These are phyloP conservation scores for Cercis canadensis DNA, from an alignment of 306 rosid species.

Conservation along the genomic window DNA sequence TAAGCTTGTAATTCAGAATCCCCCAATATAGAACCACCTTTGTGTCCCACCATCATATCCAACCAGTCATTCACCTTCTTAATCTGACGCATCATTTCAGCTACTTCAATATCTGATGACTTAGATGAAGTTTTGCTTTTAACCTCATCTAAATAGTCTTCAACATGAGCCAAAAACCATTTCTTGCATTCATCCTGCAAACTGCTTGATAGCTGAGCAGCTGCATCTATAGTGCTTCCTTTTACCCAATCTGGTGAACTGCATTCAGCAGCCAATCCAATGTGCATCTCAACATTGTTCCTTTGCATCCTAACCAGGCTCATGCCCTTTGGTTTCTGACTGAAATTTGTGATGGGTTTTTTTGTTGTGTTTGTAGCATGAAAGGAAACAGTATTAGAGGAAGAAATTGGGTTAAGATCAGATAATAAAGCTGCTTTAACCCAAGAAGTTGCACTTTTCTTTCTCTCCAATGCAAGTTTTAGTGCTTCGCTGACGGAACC, in stretches of 20 bases:
- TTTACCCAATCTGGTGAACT: background rate
- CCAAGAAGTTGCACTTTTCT: slow-evolving; percentile 46
- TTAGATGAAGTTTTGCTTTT: slow-evolving; percentile 16
- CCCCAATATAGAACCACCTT: slow-evolving; percentile 10
- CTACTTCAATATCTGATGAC: slow-evolving; percentile 10
- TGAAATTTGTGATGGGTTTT: slow-evolving; percentile 12
- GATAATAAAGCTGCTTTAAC: slow-evolving; percentile 42
- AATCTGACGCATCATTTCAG: slow-evolving; percentile 39
- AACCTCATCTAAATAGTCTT: slow-evolving; percentile 45
- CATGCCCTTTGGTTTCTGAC: slow-evolving; percentile 27
- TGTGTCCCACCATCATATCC: no score
- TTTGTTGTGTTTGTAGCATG: slow-evolving; percentile 3
- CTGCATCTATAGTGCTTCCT: slow-evolving; percentile 38
- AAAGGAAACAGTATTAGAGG: slow-evolving; percentile 1
- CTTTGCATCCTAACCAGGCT: slow-evolving; percentile 16
- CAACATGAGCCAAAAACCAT: slow-evolving; percentile 45
- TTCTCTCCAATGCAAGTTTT: slow-evolving; percentile 39
- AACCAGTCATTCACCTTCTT: slow-evolving; percentile 30
- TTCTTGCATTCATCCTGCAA: slow-evolving; percentile 13
- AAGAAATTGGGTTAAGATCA: slow-evolving; percentile 36
- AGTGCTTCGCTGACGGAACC: slow-evolving; percentile 27
- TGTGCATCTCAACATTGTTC: slow-evolving; percentile 1
- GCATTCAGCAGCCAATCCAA: slow-evolving; percentile 29
- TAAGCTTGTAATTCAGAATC: slow-evolving; percentile 38
- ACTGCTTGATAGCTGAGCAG: no score